Conservation (phyloP, 306 rosid genomes). For the Urtica urens region DNA sequence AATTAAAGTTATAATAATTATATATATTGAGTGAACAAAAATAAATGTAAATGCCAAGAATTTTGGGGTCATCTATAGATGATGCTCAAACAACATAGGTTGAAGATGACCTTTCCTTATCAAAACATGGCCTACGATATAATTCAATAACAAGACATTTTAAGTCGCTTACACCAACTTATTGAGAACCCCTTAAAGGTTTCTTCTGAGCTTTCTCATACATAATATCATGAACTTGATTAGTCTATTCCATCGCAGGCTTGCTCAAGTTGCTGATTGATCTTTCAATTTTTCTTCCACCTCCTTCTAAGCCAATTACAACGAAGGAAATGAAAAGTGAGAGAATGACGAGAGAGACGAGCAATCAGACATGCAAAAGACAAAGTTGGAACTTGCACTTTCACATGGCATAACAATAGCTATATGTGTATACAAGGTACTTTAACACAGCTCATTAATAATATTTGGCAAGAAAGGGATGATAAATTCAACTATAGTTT, state of each 20-base stretch:
- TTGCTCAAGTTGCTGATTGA: not conserved
- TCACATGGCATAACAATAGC: slow-evolving; percentile 5
- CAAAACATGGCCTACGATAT: slow-evolving; percentile 1
- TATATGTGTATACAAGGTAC: slow-evolving; percentile 1
- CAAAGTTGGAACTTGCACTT: not conserved
- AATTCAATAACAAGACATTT: slow-evolving; percentile 2
- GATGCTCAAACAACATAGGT: not conserved
- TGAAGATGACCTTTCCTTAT: slow-evolving; percentile 7
- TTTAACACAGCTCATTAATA: not conserved
- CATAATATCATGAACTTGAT: not conserved
- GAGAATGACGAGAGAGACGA: not conserved
- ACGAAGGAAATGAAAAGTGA: not conserved
- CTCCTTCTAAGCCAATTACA: not conserved
- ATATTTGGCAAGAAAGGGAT: not conserved
- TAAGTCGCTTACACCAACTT: not conserved
- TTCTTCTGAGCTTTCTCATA: not conserved
- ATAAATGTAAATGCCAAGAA: not conserved
- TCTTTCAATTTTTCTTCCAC: not conserved
- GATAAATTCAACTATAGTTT: not conserved
- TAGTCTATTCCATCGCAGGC: slow-evolving; percentile 7
- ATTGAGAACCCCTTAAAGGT: not conserved
- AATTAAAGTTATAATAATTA: not conserved
- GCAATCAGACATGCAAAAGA: not conserved
- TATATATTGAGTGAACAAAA: not conserved
- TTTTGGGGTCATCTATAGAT: not conserved